These are phyloP conservation scores for Aspergillus fumigatus DNA, from an alignment of 2,329 filamentous ascomycete species.

Conservation along the genomic window DNA sequence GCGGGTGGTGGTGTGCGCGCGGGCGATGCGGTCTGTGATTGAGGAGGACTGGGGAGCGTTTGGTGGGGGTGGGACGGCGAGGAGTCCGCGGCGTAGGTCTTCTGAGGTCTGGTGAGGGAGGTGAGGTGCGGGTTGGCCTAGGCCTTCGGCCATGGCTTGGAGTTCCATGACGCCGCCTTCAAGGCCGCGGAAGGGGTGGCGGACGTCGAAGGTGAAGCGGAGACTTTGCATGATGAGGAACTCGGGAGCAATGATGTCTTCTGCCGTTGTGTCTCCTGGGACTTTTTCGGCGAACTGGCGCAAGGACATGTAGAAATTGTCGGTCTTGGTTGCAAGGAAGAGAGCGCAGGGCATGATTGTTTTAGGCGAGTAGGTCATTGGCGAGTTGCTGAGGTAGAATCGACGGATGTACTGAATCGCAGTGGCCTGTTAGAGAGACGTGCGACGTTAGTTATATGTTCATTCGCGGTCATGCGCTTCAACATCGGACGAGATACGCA, in stretches of 20 bases:
- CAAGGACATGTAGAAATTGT: slow-evolving; percentile 71
- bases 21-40: slow-evolving; percentile 46
- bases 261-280: slow-evolving; percentile 65
- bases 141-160: slow-evolving; percentile 60
- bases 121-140: slow-evolving; percentile 39
- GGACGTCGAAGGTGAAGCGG: slow-evolving; percentile 88
- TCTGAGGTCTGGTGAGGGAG: slow-evolving; percentile 26
- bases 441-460: not conserved
- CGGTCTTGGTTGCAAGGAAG: slow-evolving; percentile 90
- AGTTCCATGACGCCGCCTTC: slow-evolving; percentile 85
- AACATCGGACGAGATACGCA: slow-evolving; percentile 32
- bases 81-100: slow-evolving; percentile 26
- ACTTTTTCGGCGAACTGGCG: slow-evolving; percentile 65
- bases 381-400: slow-evolving; percentile 92
- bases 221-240: slow-evolving; percentile 89
- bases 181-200: slow-evolving; percentile 81
- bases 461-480: not conserved
- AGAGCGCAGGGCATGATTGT: slow-evolving; percentile 85
- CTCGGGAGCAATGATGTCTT: slow-evolving; percentile 84
- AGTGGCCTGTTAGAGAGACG: slow-evolving; percentile 53
- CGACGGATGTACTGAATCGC: slow-evolving; percentile 85
- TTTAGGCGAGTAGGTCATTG: slow-evolving; percentile 93
- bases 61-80: slow-evolving; percentile 27
- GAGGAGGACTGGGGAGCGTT: slow-evolving; percentile 21
- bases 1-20: slow-evolving; percentile 68